Evolutionary conservation across 1,284 basidiomycete species (phyloP), one percentile per base, ranked within the genome.

Genomic region (Earliella scabrosa): DNA sequence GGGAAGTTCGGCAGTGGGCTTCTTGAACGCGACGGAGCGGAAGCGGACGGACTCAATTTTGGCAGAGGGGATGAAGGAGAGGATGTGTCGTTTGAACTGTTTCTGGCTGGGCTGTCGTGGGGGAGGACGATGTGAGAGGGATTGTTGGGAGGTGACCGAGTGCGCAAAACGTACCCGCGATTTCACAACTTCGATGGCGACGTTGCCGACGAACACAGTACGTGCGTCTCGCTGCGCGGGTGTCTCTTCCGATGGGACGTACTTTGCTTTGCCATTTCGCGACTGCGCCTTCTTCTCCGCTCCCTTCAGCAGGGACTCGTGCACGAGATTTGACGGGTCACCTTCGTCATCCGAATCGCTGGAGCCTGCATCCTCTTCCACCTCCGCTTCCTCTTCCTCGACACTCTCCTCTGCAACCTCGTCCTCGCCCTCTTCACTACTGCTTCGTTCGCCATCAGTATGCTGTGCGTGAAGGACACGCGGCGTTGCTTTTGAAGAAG

Each of bases 161-260:
- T 40, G 24, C 9, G 11, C 32, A 43, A 45, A 18, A 71, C 71
- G 62, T 71, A 94, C 94, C 72, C 87, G 88, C 65, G 82, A 86
- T 52, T 90, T 89, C 16, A 86, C 87, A 8, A 91, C 83, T 5
- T 91, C 87, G 2, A 92, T 77, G 2, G 88, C 84, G 0, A 98
- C 76, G 70, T 98, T 98, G 10, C 97, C 97, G n/a, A 99, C 74
- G 70, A 98, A 99, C 49, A 98, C 78, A 1, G 96, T 97, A 26
- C 96, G 83, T 18, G 82, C 79, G 68, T 97, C 87, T 47, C 90
- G 81, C 56, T 83, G 84, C 52, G 83, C 85, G 10, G 79, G 67
- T 0, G 88, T 88, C 72, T 96, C 93, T 50, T 82, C 85, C 23
- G 73, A 63, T 0, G 90, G 91, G 1, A 80, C 76, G 63, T 79